Base-by-base conservation (phyloP, 768 basidiomycete species). In the Gymnopilus dilepis region DNA sequence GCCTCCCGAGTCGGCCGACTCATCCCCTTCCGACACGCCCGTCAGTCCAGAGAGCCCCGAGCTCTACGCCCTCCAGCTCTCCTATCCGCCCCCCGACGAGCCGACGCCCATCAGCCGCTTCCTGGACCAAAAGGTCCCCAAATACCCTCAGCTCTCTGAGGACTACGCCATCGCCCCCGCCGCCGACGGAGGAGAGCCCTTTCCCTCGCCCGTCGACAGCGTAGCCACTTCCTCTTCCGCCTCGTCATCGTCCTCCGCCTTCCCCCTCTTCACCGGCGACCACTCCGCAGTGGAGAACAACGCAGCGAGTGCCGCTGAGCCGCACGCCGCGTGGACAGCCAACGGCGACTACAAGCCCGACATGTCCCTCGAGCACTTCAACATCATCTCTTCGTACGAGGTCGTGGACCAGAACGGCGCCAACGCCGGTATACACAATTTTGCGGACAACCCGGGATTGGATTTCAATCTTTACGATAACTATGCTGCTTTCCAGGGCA, bases 141-240 rank as follows among this genome's bases (percentile, higher is more conserved):
- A 75, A 47, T 73, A 67, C 48, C 75, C 77, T 48, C 61, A 68
- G 11, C 47, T 67, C 19, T 64, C 67, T 6, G 73, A 62, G 67
- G 61, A 68, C 58, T 54, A 67, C 67, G n/a, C 67, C 63, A 41
- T 58, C 21, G 33, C 56, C 2, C 26, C n/a, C 17, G 13, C 53
- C 7, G 56, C 48, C 34, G 56, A 60, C 30, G 61, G 61, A 60
- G 70, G 70, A 4, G 72, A 74, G 43, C 65, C 70, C 6, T 70
- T 74, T 48, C 67, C 73, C 21, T 78, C 77, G 11, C 76, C 78
- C 17, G 64, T 77, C 28, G 75, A 77, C 52, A 75, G 72, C 55
- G 65, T 65, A 33, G 60, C 59, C 56, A 65, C 68, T 3, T 70
- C 71, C 6, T 65, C 71, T 7, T 72, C 69, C 47, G 65, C 67